phyloP scores from a whole-genome alignment of 805 yeast species.

The Ogataea allantospora region DNA sequence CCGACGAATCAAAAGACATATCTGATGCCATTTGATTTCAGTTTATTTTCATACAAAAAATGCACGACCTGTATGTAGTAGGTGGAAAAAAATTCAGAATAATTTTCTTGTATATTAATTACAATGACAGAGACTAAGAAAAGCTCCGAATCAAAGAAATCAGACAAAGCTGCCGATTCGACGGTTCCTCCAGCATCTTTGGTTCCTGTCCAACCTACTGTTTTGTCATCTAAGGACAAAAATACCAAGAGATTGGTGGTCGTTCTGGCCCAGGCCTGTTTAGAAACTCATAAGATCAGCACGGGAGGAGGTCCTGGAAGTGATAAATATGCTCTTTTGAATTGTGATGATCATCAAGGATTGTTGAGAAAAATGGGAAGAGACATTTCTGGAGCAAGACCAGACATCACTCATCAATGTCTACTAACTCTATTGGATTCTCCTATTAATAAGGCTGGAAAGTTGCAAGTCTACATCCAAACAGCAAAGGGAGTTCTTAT shows the following conservation, averaged over 20 bases:
- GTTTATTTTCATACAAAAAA: constrained; percentile 1
- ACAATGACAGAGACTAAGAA: constrained; percentile 7
- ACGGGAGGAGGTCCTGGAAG: constrained; percentile 70
- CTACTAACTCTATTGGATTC: constrained; percentile 89
- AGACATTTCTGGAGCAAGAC: constrained; percentile 96
- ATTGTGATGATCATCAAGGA: constrained; percentile 99
- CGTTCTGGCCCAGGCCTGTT: constrained; percentile 92
- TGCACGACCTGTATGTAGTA: constrained; percentile 15
- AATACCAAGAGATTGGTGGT: constrained; percentile 84
- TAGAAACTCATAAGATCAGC: constrained; percentile 90
- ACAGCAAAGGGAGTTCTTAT: constrained; percentile 93
- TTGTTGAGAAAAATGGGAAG: constrained; percentile 92
- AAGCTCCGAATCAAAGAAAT: constrained; percentile 33
- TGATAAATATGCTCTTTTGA: constrained; percentile 88
- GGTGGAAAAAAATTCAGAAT: constrained; percentile 5
- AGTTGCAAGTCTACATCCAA: constrained; percentile 91
- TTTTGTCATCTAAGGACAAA: constrained; percentile 82
- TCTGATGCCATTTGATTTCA: constrained; percentile 1
- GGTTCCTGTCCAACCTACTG: constrained; percentile 84
- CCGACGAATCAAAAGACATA: constrained; percentile 23
- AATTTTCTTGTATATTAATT: constrained; percentile 5
- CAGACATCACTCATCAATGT: constrained; percentile 99
- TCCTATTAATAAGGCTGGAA: constrained; percentile 98
- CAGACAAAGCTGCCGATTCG: constrained; percentile 25
- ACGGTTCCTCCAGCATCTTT: constrained; percentile 56